phyloP scores from a whole-genome alignment of 208 protist genomes.

The Zelonia costaricensis region DNA sequence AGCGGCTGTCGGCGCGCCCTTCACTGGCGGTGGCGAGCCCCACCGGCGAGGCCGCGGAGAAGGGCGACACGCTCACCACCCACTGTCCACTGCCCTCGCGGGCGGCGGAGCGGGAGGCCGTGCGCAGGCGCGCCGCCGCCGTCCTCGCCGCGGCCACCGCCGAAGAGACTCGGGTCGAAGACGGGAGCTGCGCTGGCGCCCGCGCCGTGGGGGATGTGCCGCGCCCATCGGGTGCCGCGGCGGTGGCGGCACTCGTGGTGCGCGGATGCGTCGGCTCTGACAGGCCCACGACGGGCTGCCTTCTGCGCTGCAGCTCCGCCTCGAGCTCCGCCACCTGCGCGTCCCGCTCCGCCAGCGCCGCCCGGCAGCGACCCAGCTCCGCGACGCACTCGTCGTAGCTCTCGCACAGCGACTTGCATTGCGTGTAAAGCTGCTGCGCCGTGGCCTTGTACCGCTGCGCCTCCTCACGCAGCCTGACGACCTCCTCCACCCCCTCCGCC shows the following conservation, averaged over 20 bases:
- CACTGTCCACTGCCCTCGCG: conserved; percentile 21
- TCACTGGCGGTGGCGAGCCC: too few relatives aligned
- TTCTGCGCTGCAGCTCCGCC: conserved; percentile 4
- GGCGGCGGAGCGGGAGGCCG: not conserved
- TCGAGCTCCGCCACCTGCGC: conserved; percentile 29
- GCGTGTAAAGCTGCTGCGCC: conserved; percentile 48
- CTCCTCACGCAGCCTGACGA: conserved; percentile 15
- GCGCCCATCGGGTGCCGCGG: not conserved
- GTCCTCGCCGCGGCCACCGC: not conserved
- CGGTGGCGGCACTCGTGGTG: not conserved
- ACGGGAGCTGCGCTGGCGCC: too few relatives aligned
- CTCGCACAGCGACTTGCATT: conserved; percentile 57
- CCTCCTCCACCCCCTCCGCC: conserved; percentile 14
- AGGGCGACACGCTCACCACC: conserved; percentile 31
- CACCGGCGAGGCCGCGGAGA: conserved; percentile 23
- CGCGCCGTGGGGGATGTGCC: too few relatives aligned
- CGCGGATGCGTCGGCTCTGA: not conserved
- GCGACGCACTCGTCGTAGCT: conserved; percentile 66
- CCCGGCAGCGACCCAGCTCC: conserved; percentile 33
- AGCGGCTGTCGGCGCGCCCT: too few relatives aligned
- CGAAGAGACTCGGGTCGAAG: too few relatives aligned
- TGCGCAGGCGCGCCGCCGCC: not conserved
- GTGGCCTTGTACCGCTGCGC: conserved; percentile 43
- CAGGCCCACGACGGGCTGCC: too few relatives aligned
- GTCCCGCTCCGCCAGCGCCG: conserved; percentile 21